A percentile compares a stretch with the other conserved stretches of the same genome.
Evolutionary conservation across 2,329 filamentous ascomycete genomes (phyloP).

Genomic region (Myriosclerotinia scirpicola): DNA sequence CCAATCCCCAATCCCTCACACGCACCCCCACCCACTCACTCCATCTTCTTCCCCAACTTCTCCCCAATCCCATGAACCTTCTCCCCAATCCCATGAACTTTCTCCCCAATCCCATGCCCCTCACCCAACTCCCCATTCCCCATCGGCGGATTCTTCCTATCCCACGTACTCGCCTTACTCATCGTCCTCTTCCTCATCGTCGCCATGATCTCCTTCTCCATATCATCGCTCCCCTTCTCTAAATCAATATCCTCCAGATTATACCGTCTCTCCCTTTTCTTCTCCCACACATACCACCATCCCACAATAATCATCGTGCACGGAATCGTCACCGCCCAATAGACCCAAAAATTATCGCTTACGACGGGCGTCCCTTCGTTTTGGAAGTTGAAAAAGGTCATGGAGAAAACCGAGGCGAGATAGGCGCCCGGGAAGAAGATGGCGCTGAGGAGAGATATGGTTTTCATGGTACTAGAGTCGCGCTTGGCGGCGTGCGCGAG

Average conservation of each 20-base stretch:
- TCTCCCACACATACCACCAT: conserved; percentile 51
- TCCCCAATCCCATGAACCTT: neutral
- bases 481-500: conserved; percentile 44
- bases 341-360: conserved; percentile 58
- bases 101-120: neutral
- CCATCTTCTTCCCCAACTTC: conserved; percentile 10
- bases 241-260: conserved; percentile 35
- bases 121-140: neutral
- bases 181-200: conserved; percentile 37
- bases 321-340: conserved; percentile 61
- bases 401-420: conserved; percentile 63
- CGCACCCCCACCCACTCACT: neutral
- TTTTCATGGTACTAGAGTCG: conserved; percentile 60
- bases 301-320: conserved; percentile 56
- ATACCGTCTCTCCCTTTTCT: conserved; percentile 30
- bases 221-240: conserved; percentile 36
- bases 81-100: neutral
- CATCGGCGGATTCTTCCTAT: conserved; percentile 23
- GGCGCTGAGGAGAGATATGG: conserved; percentile 61
- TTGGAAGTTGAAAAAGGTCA: conserved; percentile 66
- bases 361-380: conserved; percentile 35
- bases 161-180: conserved; percentile 36
- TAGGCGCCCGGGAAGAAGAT: conserved; percentile 64
- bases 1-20: neutral
- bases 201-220: conserved; percentile 38